Conservation (phyloP, 257 asterid genomes). For the Ballota nigra region DNA sequence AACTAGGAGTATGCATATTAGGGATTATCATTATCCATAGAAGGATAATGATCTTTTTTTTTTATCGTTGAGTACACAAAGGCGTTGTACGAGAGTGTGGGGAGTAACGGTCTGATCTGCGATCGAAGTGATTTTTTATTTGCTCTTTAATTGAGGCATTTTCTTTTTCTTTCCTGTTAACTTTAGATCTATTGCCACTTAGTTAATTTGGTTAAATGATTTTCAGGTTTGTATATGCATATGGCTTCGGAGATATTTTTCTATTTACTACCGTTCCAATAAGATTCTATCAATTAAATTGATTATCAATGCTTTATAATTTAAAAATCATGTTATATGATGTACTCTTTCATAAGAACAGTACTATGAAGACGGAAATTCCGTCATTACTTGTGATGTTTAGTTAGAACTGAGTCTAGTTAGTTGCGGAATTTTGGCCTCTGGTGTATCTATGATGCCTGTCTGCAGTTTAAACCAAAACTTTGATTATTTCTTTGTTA, state of each 20-base stretch:
- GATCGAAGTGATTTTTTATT: not conserved
- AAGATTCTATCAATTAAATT: not conserved
- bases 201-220: constrained; percentile 4
- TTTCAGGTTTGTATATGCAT: not conserved
- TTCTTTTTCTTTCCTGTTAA: not conserved
- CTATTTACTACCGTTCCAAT: not conserved
- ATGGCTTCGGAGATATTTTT: not conserved
- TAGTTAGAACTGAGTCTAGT: not conserved
- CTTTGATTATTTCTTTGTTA: not conserved
- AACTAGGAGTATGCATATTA: no score
- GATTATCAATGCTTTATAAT: not conserved
- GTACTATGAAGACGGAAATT: not conserved
- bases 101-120: constrained; percentile 16
- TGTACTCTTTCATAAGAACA: no score
- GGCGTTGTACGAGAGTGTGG: not conserved
- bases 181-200: constrained; percentile 18
- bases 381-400: not conserved
- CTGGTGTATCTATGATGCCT: no score
- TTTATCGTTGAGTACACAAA: not conserved
- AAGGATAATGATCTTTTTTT: no score
- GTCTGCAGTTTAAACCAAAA: not conserved
- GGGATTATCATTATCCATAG: no score
- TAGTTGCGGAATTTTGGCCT: not conserved
- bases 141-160: constrained; percentile 12
- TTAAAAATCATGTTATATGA: not conserved